phyloP scores from a whole-genome alignment of 805 yeast genomes.

The Middelhovenomyces tepae region DNA sequence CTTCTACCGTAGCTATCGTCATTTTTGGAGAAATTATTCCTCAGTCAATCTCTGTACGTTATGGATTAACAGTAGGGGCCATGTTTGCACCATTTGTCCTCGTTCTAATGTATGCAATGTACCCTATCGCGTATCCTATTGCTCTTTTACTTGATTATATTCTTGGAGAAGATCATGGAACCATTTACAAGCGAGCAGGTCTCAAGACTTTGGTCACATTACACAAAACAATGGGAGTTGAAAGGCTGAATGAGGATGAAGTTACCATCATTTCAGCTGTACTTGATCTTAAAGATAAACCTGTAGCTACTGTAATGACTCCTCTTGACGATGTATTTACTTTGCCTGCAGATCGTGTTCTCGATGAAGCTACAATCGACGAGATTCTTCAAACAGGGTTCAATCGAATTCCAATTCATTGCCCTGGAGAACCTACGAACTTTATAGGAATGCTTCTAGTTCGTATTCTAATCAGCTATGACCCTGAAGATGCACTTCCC shows the following conservation, averaged over 20 bases:
- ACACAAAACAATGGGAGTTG: slow-evolving; percentile 93
- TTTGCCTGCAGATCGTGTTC: slow-evolving; percentile 69
- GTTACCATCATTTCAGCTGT: slow-evolving; percentile 94
- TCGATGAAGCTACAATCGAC: slow-evolving; percentile 79
- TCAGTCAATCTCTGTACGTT: slow-evolving; percentile 85
- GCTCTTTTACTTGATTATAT: slow-evolving; percentile 71
- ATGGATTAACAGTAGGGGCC: slow-evolving; percentile 87
- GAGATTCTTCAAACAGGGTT: slow-evolving; percentile 90
- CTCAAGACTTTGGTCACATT: slow-evolving; percentile 87
- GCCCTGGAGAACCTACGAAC: slow-evolving; percentile 81
- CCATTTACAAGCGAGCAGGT: slow-evolving; percentile 86
- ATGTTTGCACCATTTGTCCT: slow-evolving; percentile 83
- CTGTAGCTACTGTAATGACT: slow-evolving; percentile 83
- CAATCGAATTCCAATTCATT: slow-evolving; percentile 87
- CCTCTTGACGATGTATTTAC: slow-evolving; percentile 87
- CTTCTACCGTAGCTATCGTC: slow-evolving; percentile 88
- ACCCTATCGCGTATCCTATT: slow-evolving; percentile 88
- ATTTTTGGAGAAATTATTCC: slow-evolving; percentile 96
- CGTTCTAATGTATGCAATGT: slow-evolving; percentile 76
- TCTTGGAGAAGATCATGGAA: slow-evolving; percentile 94
- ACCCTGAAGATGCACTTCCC: slow-evolving; percentile 91
- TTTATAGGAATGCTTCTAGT: slow-evolving; percentile 94
- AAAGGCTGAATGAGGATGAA: slow-evolving; percentile 86
- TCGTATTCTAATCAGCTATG: slow-evolving; percentile 85
- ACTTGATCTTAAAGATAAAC: slow-evolving; percentile 84